These are phyloP conservation scores for Pseudonectria buxi DNA, from an alignment of 2,329 filamentous ascomycete genomes.

Conservation along the genomic window DNA sequence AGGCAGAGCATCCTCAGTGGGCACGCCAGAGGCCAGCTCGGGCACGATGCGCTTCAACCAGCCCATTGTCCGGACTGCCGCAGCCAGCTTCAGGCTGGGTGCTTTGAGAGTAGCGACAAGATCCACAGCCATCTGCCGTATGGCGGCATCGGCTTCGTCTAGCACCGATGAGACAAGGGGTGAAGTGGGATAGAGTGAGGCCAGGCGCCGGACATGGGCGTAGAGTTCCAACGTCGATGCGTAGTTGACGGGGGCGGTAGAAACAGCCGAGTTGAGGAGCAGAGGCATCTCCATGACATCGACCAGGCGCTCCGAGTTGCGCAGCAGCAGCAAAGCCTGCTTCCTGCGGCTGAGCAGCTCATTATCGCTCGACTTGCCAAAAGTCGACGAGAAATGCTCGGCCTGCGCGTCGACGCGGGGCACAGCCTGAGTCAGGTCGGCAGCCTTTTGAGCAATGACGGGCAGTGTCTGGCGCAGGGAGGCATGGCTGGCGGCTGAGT, in stretches of 20 bases:
- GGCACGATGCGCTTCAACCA: conserved; percentile 85
- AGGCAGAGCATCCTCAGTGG: conserved; percentile 62
- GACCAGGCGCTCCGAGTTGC: conserved; percentile 82
- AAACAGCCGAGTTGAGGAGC: conserved; percentile 73
- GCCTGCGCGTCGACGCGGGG: conserved; percentile 74
- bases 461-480: conserved; percentile 68
- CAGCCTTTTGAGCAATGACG: conserved; percentile 56
- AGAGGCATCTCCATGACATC: conserved; percentile 88
- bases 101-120: conserved; percentile 71
- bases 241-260: conserved; percentile 63
- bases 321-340: conserved; percentile 70
- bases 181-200: conserved; percentile 75
- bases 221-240: conserved; percentile 85
- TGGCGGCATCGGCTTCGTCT: conserved; percentile 73
- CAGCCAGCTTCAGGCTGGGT: conserved; percentile 77
- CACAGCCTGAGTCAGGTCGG: conserved; percentile 62
- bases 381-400: conserved; percentile 73
- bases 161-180: conserved; percentile 66
- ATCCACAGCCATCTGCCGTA: conserved; percentile 81
- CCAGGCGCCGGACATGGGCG: conserved; percentile 83
- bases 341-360: conserved; percentile 67
- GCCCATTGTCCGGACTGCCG: conserved; percentile 82
- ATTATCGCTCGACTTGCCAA: conserved; percentile 66
- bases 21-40: conserved; percentile 47
- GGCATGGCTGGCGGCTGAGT: conserved; percentile 71